Evolutionary conservation across 2,329 filamentous ascomycete species (phyloP).

Genomic region (Penicillium sp.): DNA sequence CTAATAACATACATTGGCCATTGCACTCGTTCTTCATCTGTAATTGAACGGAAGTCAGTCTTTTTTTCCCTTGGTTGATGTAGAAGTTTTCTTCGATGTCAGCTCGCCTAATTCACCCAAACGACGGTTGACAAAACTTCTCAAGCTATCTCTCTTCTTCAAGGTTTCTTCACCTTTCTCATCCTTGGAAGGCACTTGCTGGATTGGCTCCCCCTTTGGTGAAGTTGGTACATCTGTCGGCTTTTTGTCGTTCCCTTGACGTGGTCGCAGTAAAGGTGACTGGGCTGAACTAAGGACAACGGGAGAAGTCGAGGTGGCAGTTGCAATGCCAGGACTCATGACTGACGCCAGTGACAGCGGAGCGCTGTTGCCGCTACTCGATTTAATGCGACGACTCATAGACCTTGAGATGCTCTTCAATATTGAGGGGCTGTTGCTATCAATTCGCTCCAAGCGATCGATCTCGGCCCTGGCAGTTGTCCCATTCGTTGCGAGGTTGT

Average conservation of each 20-base stretch:
- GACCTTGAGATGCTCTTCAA: conserved; percentile 43
- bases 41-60: neutral
- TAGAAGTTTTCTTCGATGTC: neutral
- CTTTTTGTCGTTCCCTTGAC: neutral
- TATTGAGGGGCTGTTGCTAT: conserved; percentile 42
- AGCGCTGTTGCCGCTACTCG: conserved; percentile 28
- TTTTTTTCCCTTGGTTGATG: conserved; percentile 1
- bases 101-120: conserved; percentile 3
- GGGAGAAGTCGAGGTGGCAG: neutral
- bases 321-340: conserved; percentile 12
- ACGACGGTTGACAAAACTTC: conserved; percentile 13
- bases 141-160: conserved; percentile 15
- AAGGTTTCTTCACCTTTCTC: conserved; percentile 18
- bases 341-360: conserved; percentile 23
- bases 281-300: neutral
- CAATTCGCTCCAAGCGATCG: conserved; percentile 54
- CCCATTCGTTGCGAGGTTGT: conserved; percentile 69
- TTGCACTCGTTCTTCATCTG: neutral
- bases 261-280: neutral
- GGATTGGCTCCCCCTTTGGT: neutral
- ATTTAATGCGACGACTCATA: conserved; percentile 39
- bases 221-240: neutral
- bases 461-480: conserved; percentile 69
- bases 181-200: neutral
- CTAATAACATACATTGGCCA: neutral